Evolutionary conservation across 306 rosid species (phyloP).

Genomic region (Psophocarpus tetragonolobus): DNA sequence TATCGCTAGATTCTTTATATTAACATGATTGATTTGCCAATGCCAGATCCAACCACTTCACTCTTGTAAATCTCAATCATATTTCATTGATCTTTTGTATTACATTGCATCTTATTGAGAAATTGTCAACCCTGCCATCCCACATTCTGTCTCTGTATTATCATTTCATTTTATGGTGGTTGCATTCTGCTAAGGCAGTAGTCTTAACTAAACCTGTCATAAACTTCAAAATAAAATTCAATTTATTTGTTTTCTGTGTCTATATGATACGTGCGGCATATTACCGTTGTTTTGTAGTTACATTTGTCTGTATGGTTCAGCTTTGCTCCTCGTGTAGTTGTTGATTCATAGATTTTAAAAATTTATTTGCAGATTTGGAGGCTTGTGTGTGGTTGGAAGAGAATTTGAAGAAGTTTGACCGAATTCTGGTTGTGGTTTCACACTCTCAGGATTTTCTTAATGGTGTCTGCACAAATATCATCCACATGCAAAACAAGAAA

Average conservation of each 20-base stretch:
- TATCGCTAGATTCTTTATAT: neutral
- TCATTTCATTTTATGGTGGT: neutral
- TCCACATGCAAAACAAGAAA: constrained; percentile 90
- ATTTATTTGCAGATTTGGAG: constrained; percentile 72
- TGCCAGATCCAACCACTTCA: neutral
- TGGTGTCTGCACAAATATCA: constrained; percentile 99
- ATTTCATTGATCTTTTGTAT: neutral
- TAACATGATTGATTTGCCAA: neutral
- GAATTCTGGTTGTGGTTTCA: constrained; percentile 91
- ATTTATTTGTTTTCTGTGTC: neutral
- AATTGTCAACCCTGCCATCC: neutral
- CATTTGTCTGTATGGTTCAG: neutral
- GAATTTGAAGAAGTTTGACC: constrained; percentile 84
- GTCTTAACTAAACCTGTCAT: neutral
- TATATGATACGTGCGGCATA: neutral
- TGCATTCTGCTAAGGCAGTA: neutral
- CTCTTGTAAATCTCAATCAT: neutral
- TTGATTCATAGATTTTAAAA: neutral
- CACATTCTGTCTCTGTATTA: neutral
- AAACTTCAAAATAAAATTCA: neutral
- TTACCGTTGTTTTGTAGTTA: neutral
- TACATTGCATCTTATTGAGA: neutral
- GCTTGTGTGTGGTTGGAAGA: constrained; percentile 99
- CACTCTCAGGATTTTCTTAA: constrained; percentile 98
- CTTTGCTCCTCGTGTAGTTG: neutral